Percentiles rank a stretch among this genome's conserved stretches.
These are phyloP conservation scores for Dendrobium chrysotoxum DNA, from an alignment of 106 monocot genomes.

Conservation along the genomic window DNA sequence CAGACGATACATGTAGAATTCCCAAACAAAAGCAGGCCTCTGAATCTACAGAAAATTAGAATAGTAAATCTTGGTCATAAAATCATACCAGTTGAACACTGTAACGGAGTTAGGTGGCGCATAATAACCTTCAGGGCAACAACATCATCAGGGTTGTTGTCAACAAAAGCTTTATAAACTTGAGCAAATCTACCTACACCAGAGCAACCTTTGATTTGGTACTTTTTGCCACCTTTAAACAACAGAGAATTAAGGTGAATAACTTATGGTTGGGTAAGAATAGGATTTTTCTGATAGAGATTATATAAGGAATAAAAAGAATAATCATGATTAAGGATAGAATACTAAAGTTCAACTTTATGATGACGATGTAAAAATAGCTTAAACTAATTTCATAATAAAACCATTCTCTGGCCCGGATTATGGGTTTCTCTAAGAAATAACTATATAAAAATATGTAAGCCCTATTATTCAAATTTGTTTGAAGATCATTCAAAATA, in stretches of 20 bases:
- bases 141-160: constrained; percentile 67
- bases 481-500: too few species aligned
- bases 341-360: neutral
- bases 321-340: neutral
- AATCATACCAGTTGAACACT: neutral
- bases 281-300: neutral
- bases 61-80: neutral
- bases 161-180: constrained; percentile 72
- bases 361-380: neutral
- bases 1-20: constrained; percentile 90
- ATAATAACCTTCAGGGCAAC: constrained; percentile 73
- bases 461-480: neutral
- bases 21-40: constrained; percentile 83
- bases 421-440: neutral
- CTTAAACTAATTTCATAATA: neutral
- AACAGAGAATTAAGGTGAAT: constrained; percentile 9
- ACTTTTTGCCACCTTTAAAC: constrained; percentile 56
- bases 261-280: neutral
- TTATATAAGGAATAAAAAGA: neutral
- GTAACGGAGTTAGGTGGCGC: neutral
- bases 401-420: neutral
- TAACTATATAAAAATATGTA: neutral
- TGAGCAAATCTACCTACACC: constrained; percentile 78
- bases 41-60: constrained; percentile 53
- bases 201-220: constrained; percentile 85